Evolutionary conservation across 2,329 filamentous ascomycete genomes (phyloP).

Genomic region (Ascosphaera aggregata): DNA sequence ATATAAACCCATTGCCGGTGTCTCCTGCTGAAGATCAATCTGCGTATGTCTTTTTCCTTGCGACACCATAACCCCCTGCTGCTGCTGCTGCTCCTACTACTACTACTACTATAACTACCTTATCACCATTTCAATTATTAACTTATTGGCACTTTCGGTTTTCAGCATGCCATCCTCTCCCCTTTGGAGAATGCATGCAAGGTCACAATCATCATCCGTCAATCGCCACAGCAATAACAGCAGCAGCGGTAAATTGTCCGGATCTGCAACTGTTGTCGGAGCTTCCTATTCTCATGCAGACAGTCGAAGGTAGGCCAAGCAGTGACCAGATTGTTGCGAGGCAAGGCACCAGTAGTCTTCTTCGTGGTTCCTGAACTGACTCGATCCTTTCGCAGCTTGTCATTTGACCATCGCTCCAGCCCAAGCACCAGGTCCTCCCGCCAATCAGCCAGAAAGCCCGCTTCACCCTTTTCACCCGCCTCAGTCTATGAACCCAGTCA

Average conservation of each 20-base stretch:
- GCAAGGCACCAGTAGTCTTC: no score
- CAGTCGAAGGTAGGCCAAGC: constrained; percentile 77
- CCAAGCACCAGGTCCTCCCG: constrained; percentile 11
- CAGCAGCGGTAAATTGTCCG: constrained; percentile 28
- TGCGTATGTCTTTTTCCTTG: constrained; percentile 12
- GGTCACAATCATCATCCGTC: constrained; percentile 14
- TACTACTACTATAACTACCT: no score
- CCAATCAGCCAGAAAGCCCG: constrained; percentile 22
- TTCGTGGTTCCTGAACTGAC: no score
- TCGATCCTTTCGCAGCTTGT: no score
- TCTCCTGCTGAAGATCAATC: constrained; percentile 12
- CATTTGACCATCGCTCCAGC: constrained; percentile 33
- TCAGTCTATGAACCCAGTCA: constrained; percentile 25
- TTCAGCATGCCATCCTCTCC: constrained; percentile 53
- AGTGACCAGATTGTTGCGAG: no score
- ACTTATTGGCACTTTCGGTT: constrained; percentile 7
- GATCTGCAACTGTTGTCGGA: constrained; percentile 58
- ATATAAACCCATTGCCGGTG: background rate
- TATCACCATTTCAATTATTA: constrained; percentile 5
- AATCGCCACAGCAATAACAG: background rate
- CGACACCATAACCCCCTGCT: constrained; percentile 1
- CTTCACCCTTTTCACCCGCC: constrained; percentile 21
- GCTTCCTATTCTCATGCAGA: constrained; percentile 94
- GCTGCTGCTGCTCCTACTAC: no score
- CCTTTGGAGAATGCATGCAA: constrained; percentile 51